phyloP scores from a whole-genome alignment of 1,284 basidiomycete species.

The Cryptococcus maquisensis region DNA sequence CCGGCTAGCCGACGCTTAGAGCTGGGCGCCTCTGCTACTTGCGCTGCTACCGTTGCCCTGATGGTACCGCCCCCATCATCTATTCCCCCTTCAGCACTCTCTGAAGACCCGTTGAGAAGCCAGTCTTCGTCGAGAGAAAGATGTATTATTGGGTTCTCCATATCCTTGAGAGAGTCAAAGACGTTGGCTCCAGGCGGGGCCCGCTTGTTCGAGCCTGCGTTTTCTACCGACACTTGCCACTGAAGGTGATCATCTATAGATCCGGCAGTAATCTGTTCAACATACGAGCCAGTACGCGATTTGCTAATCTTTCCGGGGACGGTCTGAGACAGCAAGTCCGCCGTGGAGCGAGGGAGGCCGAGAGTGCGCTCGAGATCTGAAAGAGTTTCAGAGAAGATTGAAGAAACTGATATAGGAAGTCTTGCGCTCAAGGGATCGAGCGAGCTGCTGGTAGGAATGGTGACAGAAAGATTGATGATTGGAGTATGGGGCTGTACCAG shows the following conservation, averaged over 20 bases:
- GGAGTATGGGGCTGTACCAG: conserved; percentile 14
- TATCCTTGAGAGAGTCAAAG: background rate
- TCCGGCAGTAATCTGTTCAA: background rate
- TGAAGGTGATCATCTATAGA: conserved; percentile 2
- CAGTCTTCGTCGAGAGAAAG: no score
- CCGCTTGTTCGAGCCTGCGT: background rate
- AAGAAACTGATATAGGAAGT: conserved; percentile 4
- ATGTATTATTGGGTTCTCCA: background rate
- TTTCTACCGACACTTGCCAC: background rate
- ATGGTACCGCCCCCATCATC: background rate
- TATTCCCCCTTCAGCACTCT: background rate
- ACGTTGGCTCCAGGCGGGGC: background rate
- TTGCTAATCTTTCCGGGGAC: background rate
- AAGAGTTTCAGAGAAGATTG: conserved; percentile 11
- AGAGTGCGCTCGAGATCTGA: conserved; percentile 9
- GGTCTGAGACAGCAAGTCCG: conserved; percentile 12
- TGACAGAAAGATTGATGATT: conserved; percentile 5
- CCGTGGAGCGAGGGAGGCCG: conserved; percentile 14
- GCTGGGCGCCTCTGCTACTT: background rate
- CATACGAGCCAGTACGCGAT: no score
- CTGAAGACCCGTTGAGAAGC: background rate
- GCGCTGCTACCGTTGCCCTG: background rate
- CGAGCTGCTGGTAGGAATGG: conserved; percentile 18
- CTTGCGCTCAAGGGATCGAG: conserved; percentile 4
- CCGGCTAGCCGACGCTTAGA: background rate